Evolutionary conservation across 2,329 filamentous ascomycete genomes (phyloP), one percentile per base, ranked within the genome.

Genomic region (Xylariaceae sp.): DNA sequence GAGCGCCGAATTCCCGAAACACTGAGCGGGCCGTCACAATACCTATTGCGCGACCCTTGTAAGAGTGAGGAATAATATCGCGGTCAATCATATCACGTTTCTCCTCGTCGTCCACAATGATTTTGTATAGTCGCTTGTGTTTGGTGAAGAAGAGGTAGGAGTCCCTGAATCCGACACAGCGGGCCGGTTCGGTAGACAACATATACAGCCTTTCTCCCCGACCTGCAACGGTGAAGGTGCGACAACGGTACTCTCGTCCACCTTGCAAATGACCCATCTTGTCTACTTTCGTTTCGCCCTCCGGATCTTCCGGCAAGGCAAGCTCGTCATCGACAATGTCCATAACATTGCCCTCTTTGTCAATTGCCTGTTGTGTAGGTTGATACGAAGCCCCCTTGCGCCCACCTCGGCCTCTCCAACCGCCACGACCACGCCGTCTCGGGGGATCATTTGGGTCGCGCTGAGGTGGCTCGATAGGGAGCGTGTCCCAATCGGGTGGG

Each of bases 71-170:
- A 59, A 99, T 96, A 68, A 99, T 88, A 5, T 95, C 89, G 56
- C 94, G 86, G 63, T 95, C 91, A 68, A 99, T 99, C 77, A 99
- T 83, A 73, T 97, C 92, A 56, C 88, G 86, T 78, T 99, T 99
- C 74, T 96, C 93, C n/a, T 94, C 88, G 61, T 99, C 94, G 65
- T 92, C 92, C 51, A 97, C 91, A 66, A 99, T 96, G 67, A 99
- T 96, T 77, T 99, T 99, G 82, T 92, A 94, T 11, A 99, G 87
- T 67, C 92, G 87, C 70, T 90, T 89, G 74, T 99, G 94, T 75
- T 97, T 99, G 60, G 94, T 95, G 79, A 99, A 99, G 81, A 99
- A 97, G 21, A 99, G 84, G 69, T 99, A 99, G 60, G 92, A 97
- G 78, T 99, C 94, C 63, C 94, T 84, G 80, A 99, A 99, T 13